phyloP scores from a whole-genome alignment of 805 yeast genomes.

The Hanseniaspora hatyaiensis region DNA sequence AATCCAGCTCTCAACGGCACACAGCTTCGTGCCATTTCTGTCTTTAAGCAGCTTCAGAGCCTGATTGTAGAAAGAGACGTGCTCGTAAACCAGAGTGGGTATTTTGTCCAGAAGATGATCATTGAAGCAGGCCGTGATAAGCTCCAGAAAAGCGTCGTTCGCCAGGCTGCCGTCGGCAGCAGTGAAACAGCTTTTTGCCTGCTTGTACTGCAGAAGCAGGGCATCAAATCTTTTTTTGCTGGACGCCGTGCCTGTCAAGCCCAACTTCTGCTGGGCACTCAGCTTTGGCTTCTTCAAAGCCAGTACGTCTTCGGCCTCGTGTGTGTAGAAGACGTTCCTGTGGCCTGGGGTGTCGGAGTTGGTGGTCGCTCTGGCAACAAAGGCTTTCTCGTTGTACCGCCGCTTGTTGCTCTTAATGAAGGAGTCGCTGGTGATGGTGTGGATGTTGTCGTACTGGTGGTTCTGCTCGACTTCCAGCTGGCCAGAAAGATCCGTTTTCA shows the following conservation, averaged over 20 bases:
- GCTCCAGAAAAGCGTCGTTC: not conserved
- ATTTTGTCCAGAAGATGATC: conserved; percentile 10
- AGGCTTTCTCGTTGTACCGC: not conserved
- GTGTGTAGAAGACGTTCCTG: conserved; percentile 1
- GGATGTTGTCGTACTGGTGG: conserved; percentile 4
- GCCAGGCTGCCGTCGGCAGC: not conserved
- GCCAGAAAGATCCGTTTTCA: not conserved
- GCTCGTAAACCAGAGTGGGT: not conserved
- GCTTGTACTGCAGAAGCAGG: not conserved
- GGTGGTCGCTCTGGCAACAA: not conserved
- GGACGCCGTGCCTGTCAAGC: not conserved
- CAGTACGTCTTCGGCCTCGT: no score
- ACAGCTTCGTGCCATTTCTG: not conserved
- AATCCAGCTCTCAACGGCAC: conserved; percentile 1
- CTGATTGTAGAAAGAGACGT: conserved; percentile 21
- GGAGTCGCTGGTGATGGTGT: conserved; percentile 4
- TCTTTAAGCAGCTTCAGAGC: not conserved
- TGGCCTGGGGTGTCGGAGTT: not conserved
- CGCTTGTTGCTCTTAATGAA: not conserved
- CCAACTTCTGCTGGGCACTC: not conserved
- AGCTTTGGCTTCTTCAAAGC: conserved; percentile 1
- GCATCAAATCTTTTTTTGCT: not conserved
- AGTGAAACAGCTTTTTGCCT: not conserved
- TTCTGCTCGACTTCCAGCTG: conserved; percentile 1
- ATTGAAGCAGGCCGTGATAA: conserved; percentile 3